Evolutionary conservation across 768 basidiomycete genomes (phyloP), one percentile per base, ranked within the genome.

Genomic region (Lentinus brumalis): DNA sequence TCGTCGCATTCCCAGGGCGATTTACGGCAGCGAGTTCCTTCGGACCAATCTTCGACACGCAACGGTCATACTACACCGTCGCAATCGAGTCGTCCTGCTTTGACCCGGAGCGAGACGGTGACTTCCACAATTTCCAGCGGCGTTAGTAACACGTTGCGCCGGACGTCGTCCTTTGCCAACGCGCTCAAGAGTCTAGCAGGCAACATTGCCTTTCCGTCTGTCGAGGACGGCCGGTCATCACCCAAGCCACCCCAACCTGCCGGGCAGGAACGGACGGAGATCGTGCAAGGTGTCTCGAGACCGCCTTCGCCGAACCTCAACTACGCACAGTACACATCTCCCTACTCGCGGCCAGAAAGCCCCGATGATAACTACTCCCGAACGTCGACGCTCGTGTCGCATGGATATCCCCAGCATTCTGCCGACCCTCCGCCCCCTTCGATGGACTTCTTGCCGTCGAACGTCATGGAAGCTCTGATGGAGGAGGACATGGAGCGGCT

Each of bases 401-500:
- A 35, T 35, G 35, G 11, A 35, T 6, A 11, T 35, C 3, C 64
- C 60, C 65, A 45, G 38, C 54, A 61, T 31, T 41, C 70, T 3
- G 54, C 49, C 16, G 71, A 73, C 11, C 55, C 63, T 5, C 71
- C 74, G 2, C 77, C 75, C 4, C 74, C 75, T 10, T 47, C 69
- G 1, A 77, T 77, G 45, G 84, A 86, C 55, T 94, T 89, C 69
- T 69, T 81, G 41, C 86, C 93, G 2, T 88, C 85, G 12, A 83
- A 91, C 66, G 91, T 94, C 21, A 91, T 97, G 78, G 89, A 93
- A 63, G 90, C 90, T 0, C 77, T 98, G 31, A 91, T 94, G 72
- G 92, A 94, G 68, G 94, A 96, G 69, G 96, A 98, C 68, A 92
- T 96, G 90, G 93, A 96, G 61, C 85, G 96, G 4, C 70, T 98